Conservation (phyloP, 139 green algal species). For the Bryopsis sp. region DNA sequence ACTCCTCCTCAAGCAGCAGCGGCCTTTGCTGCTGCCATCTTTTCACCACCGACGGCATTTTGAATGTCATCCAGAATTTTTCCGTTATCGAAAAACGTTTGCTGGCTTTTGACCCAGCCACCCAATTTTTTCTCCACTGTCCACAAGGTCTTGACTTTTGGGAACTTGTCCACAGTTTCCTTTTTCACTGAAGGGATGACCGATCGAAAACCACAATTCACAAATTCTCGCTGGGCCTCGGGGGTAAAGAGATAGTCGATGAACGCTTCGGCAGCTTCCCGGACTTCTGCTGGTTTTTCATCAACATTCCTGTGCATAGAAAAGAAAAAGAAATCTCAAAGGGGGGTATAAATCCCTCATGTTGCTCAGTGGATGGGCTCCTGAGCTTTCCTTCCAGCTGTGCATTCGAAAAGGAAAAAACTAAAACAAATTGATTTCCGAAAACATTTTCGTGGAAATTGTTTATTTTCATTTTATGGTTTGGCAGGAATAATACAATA, state of each 20-base stretch:
- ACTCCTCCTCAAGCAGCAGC: too few relatives aligned
- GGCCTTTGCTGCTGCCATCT: slow-evolving; percentile 23
- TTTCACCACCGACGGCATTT: slow-evolving; percentile 33
- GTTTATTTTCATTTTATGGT: background rate
- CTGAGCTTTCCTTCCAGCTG: too few relatives aligned
- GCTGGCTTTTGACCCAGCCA: slow-evolving; percentile 47
- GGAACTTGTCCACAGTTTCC: slow-evolving; percentile 1
- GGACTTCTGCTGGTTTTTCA: slow-evolving; percentile 23
- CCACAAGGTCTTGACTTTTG: slow-evolving; percentile 42
- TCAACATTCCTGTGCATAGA: slow-evolving; percentile 29
- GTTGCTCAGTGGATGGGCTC: too few relatives aligned
- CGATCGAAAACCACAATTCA: slow-evolving; percentile 17
- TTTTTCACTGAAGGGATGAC: slow-evolving; percentile 13
- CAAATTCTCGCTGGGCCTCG: slow-evolving; percentile 38
- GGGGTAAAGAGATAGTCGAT: slow-evolving; percentile 57
- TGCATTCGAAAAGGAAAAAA: too few relatives aligned
- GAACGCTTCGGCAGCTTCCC: slow-evolving; percentile 53
- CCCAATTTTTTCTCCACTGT: slow-evolving; percentile 63
- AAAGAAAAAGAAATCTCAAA: too few relatives aligned
- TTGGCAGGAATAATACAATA: too few relatives aligned
- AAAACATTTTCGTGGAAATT: too few relatives aligned
- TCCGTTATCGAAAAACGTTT: slow-evolving; percentile 56
- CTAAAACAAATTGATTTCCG: too few relatives aligned
- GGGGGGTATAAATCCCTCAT: too few relatives aligned
- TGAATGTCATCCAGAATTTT: slow-evolving; percentile 60